Base-by-base conservation (phyloP, 306 rosid genomes). In the barrel medic (Medicago truncatula) region DNA sequence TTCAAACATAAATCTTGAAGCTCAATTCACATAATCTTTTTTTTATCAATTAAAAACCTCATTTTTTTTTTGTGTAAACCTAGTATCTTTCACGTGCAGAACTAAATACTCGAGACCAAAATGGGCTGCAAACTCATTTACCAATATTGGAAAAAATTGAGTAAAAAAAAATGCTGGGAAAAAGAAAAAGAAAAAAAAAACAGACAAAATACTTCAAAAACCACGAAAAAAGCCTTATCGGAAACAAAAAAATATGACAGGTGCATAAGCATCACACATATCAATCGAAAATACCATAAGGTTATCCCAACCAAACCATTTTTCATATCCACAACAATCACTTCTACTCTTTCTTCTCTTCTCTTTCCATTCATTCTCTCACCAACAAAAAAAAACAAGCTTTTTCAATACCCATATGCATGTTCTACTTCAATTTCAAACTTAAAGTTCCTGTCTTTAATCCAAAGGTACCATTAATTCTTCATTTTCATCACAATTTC, bases 241-340 rank as follows among this genome's bases (percentile, higher is more conserved):
- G 46, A 56, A 43, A 20, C 57, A 23, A 4, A 41, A 74, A 41
- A 79, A 64, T 83, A 83, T 81, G 91, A 73, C 76, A 85, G 97
- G 90, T 84, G 64, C 76, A 87, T 78, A 86, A 80, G 47, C 64
- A 78, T 84, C 98, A 91, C 98, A 86, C 85, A 67, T 8, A 44
- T 78, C 70, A 43, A 7, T 54, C 47, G 73, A 8, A 75, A 71
- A 71, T 64, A 58, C 75, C 83, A 68, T 8, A 79, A 81, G 73
- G 61, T 86, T 82, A 90, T 85, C 90, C 60, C 77, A 71, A 52
- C 67, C 75, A 65, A 71, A 58, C 67, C 75, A 65, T 39, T 73
- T 18, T 62, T 70, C 71, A 77, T 77, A 78, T 13, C 88, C 92
- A 83, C 83, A 74, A 70, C 38, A 54, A 20, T 23, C 70, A 76